A percentile compares a stretch with the other conserved stretches of the same genome.
Conservation (phyloP, 805 yeast species). For the Limtongozyma cylindracea region DNA sequence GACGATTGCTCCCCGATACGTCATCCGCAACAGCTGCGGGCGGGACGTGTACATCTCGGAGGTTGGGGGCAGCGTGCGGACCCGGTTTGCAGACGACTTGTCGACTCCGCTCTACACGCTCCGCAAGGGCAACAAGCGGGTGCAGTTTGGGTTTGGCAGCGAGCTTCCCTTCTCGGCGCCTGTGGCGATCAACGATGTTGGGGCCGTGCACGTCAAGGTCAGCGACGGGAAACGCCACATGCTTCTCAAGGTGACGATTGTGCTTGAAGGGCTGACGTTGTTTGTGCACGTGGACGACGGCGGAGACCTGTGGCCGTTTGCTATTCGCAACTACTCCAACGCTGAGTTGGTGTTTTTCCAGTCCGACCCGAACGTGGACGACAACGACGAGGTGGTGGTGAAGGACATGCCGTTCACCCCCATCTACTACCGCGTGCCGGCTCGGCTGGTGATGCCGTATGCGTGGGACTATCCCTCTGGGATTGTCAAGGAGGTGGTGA, state of each 20-base stretch:
- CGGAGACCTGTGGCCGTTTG: slow-evolving; percentile 71
- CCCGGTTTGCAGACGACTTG: slow-evolving; percentile 18
- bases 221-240: slow-evolving; percentile 42
- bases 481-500: slow-evolving; percentile 47
- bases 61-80: slow-evolving; percentile 30
- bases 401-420: slow-evolving; percentile 43
- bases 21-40: slow-evolving; percentile 35
- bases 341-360: slow-evolving; percentile 74
- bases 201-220: slow-evolving; percentile 53
- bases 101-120: slow-evolving; percentile 38
- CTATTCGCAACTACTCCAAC: slow-evolving; percentile 75
- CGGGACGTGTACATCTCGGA: slow-evolving; percentile 36
- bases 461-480: slow-evolving; percentile 97
- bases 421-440: slow-evolving; percentile 56
- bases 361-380: slow-evolving; percentile 46
- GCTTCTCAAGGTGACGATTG: slow-evolving; percentile 44
- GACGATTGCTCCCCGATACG: slow-evolving; percentile 60
- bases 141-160: slow-evolving; percentile 27
- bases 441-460: slow-evolving; percentile 89
- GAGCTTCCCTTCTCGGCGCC: slow-evolving; percentile 69
- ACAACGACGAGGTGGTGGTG: slow-evolving; percentile 27
- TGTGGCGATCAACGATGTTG: slow-evolving; percentile 62
- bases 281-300: slow-evolving; percentile 57
- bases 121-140: slow-evolving; percentile 30
- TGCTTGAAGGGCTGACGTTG: slow-evolving; percentile 61